Base-by-base conservation (phyloP, 108 stramenopile genomes). In the Epithemia pelagica region DNA sequence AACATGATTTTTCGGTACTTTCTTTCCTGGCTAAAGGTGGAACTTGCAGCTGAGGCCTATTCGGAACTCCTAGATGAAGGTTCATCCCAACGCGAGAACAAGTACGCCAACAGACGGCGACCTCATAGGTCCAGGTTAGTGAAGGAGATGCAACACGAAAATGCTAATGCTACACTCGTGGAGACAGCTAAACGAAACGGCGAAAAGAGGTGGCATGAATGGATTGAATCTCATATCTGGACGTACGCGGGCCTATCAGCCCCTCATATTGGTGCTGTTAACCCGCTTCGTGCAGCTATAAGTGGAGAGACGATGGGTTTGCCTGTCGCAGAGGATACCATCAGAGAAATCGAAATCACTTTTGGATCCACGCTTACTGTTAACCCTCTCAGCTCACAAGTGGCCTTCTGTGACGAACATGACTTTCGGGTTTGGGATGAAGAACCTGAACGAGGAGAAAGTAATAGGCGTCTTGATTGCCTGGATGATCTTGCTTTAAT, bases 271-370 rank as follows among this genome's bases (percentile, higher is more conserved):
- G 94, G 94, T 10, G 94, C 89, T 1, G 76, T 90, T 18, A 90
- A 88, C 72, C 89, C 89, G n/a, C 71, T 95, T 24, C 78, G 90
- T 26, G 79, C 87, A 37, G 94, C 91, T 18, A 71, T 95, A 5
- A 80, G 76, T 59, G 94, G 94, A 32, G 94, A 95, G 67, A 90
- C 85, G 58, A 95, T 95, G 94, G 94, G 94, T 10, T 64, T 95
- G 60, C 94, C 94, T 22, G 74, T 95, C 23, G 79, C 74, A 7
- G 87, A 95, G 64, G 81, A 79, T 30, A 79, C 80, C 25, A 86
- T 87, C 7, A 64, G 94, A 66, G 64, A 74, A 22, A 75, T 94
- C 70, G 93, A 91, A 64, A 66, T 94, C 32, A 86, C 82, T 0
- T 93, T 93, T 74, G 92, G 92, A 15, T 86, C 82, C 1, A 93